phyloP scores from a whole-genome alignment of 2,329 filamentous ascomycete species.

The Emergomyces orientalis region DNA sequence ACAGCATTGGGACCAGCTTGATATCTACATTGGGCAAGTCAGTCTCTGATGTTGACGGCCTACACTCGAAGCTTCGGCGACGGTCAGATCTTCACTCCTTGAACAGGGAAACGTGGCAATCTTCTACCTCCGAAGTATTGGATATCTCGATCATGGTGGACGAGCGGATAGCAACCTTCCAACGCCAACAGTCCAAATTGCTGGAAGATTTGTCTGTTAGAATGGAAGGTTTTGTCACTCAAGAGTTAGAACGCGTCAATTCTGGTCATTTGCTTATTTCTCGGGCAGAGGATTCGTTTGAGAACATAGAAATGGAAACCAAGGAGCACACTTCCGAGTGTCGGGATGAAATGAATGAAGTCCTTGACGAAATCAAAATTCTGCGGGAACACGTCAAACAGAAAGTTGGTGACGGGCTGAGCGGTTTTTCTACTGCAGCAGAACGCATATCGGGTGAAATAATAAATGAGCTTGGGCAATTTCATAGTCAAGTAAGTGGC shows the following conservation, averaged over 20 bases:
- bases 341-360: slow-evolving; percentile 78
- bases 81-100: slow-evolving; percentile 72
- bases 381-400: slow-evolving; percentile 80
- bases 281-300: slow-evolving; percentile 58
- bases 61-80: slow-evolving; percentile 78
- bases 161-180: slow-evolving; percentile 61
- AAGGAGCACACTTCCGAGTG: slow-evolving; percentile 44
- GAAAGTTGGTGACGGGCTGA: slow-evolving; percentile 73
- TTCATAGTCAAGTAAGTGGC: slow-evolving; percentile 56
- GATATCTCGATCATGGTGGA: slow-evolving; percentile 72
- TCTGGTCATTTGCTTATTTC: slow-evolving; percentile 62
- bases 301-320: slow-evolving; percentile 58
- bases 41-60: slow-evolving; percentile 66
- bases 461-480: slow-evolving; percentile 71
- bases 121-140: slow-evolving; percentile 64
- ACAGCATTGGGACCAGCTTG: slow-evolving; percentile 62
- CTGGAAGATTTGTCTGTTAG: slow-evolving; percentile 58
- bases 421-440: slow-evolving; percentile 71
- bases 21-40: slow-evolving; percentile 69
- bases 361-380: slow-evolving; percentile 85
- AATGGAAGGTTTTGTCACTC: slow-evolving; percentile 67
- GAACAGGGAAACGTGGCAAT: slow-evolving; percentile 70
- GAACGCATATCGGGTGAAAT: slow-evolving; percentile 86
- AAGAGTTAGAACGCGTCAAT: slow-evolving; percentile 63
- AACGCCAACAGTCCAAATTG: slow-evolving; percentile 60